Percentiles rank a stretch among this genome's conserved stretches.
Evolutionary conservation across 2,329 filamentous ascomycete species (phyloP).

Genomic region (Ramularia endophylla): DNA sequence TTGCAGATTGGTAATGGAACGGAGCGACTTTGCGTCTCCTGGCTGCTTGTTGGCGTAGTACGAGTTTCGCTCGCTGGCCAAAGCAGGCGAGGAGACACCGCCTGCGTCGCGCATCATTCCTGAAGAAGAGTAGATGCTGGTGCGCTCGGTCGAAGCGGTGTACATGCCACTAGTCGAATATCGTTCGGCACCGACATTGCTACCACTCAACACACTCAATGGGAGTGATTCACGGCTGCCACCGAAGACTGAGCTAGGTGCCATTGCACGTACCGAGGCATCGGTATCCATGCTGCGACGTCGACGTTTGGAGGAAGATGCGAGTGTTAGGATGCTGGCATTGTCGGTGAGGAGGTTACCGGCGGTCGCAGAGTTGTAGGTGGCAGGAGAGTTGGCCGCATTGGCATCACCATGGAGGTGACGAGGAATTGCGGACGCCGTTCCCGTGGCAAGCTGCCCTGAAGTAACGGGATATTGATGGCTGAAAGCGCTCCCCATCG

Average conservation of each 20-base stretch:
- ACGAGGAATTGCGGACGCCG: conserved; percentile 65
- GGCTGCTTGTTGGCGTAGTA: conserved; percentile 59
- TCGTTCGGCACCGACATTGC: conserved; percentile 47
- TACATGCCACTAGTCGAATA: conserved; percentile 47
- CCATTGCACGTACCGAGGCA: conserved; percentile 77
- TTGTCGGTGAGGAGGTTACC: conserved; percentile 80
- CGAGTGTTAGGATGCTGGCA: conserved; percentile 77
- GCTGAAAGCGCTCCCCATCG: conserved; percentile 46
- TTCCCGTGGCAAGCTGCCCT: conserved; percentile 46
- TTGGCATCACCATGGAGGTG: conserved; percentile 55
- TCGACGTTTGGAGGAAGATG: conserved; percentile 74
- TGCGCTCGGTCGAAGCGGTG: conserved; percentile 56
- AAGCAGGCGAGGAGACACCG: conserved; percentile 48
- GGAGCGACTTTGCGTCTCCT: conserved; percentile 33
- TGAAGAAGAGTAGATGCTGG: conserved; percentile 60
- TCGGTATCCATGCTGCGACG: conserved; percentile 75
- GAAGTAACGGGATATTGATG: conserved; percentile 51
- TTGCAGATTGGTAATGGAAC: conserved; percentile 26
- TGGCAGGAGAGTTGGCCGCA: conserved; percentile 36
- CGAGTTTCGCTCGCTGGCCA: conserved; percentile 73
- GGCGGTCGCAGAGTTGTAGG: conserved; percentile 71
- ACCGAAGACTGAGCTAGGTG: conserved; percentile 74
- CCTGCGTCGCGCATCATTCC: conserved; percentile 40
- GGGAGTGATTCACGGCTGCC: conserved; percentile 75
- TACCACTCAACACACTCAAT: conserved; percentile 69